These are phyloP conservation scores for Neocallimastix lanati DNA, from an alignment of 192 early-diverging fungal genomes.

Conservation along the genomic window DNA sequence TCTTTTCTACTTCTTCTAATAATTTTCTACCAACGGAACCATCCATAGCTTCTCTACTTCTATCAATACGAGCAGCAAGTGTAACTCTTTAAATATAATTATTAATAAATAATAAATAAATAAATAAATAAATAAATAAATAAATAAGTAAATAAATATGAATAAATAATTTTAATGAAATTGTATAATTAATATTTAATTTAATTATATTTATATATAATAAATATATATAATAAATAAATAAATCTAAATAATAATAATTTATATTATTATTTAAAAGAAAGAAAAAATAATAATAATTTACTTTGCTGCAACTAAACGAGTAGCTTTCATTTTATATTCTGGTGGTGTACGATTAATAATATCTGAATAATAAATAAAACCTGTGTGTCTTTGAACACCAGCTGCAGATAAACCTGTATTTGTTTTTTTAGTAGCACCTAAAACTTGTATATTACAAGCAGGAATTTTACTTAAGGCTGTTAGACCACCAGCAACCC, in stretches of 20 bases:
- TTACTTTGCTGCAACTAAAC: slow-evolving; percentile 65
- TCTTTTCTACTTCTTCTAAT: slow-evolving; percentile 64
- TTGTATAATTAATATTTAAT: too few relatives aligned
- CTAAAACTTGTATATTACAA: slow-evolving; percentile 67
- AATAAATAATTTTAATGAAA: too few relatives aligned
- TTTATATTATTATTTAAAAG: too few relatives aligned
- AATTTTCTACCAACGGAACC: slow-evolving; percentile 50
- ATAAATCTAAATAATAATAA: too few relatives aligned
- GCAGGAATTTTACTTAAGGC: slow-evolving; percentile 74
- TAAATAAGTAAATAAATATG: too few relatives aligned
- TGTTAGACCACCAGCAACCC: slow-evolving; percentile 73
- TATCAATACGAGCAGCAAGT: slow-evolving; percentile 77
- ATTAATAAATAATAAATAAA: too few relatives aligned
- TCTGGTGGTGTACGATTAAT: slow-evolving; percentile 51
- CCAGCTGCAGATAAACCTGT: slow-evolving; percentile 48
- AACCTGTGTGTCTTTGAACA: slow-evolving; percentile 55
- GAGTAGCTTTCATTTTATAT: slow-evolving; percentile 53
- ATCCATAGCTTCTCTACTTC: slow-evolving; percentile 43
- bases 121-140: too few relatives aligned
- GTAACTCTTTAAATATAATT: slow-evolving; percentile 17
- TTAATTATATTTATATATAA: too few relatives aligned
- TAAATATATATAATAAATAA: too few relatives aligned
- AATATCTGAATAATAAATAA: slow-evolving; percentile 59
- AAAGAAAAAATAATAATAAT: background rate
- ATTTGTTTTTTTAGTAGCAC: slow-evolving; percentile 23